Evolutionary conservation across 306 rosid species (phyloP), one percentile per base, ranked within the genome.

Genomic region (Trifolium subterraneum): DNA sequence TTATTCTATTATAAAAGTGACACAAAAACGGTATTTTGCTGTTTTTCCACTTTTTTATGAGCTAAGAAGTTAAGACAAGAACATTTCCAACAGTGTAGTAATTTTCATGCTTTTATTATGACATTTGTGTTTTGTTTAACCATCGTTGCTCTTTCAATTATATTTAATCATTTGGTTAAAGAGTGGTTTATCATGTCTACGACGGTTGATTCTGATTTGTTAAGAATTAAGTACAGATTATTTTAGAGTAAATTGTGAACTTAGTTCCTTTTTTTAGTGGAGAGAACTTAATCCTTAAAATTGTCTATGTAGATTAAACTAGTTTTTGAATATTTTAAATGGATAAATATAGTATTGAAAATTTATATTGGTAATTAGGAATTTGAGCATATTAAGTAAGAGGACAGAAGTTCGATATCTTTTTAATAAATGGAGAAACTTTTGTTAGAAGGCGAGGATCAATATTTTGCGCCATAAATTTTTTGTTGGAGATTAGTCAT

Each of bases 61-160:
- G 8, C 35, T 56, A 11, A 56, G 35, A 56, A 22, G 35, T 1
- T 16, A 23, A 56, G 7, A 22, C 11, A 41, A 12, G 33, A 55
- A 14, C 4, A 55, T 55, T 55, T 10, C 45, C 5, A 6, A 36
- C 14, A 10, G 45, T 64, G 29, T 18, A 18, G 27, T 23, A 56
- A 23, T 23, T 64, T 64, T 64, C 27, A 11, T 5, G 51, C 5
- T 39, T 64, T 39, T 65, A 38, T 65, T 6, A 20, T 65, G 70
- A 65, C 16, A 8, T 39, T 65, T 10, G 38, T 20, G 3, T 10
- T 64, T 36, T 36, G 45, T 64, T 64, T 64, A 29, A 64, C 69
- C 29, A 38, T 38, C 50, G 45, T 64, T 36, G 31, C 29, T 64
- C 29, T 42, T 42, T 66, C 27, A 41, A 65, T 65, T 8, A 15